Conservation (phyloP, 2,329 filamentous ascomycete species). For the Cordyceps javanica region DNA sequence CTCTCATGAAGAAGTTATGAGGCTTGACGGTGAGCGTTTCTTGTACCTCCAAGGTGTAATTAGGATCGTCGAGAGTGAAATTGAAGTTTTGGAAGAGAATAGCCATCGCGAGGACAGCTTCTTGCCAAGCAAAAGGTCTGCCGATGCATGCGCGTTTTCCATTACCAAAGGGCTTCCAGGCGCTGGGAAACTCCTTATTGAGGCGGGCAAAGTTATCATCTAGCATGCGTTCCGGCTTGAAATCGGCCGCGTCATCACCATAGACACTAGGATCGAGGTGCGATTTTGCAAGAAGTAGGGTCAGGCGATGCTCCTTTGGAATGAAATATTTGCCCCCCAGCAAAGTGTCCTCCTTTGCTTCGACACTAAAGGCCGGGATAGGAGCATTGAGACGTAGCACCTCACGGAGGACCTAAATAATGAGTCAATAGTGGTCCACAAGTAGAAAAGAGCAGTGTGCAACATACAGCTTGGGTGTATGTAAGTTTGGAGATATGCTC, state of each 20-base stretch:
- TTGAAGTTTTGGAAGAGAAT: slow-evolving; percentile 68
- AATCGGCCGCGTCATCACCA: slow-evolving; percentile 58
- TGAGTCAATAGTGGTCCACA: not conserved
- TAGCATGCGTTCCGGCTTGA: slow-evolving; percentile 66
- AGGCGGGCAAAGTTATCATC: slow-evolving; percentile 59
- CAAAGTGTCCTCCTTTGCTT: slow-evolving; percentile 46
- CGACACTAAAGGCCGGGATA: slow-evolving; percentile 51
- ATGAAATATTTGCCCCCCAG: slow-evolving; percentile 58
- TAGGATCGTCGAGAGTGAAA: slow-evolving; percentile 55
- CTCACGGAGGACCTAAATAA: slow-evolving; percentile 50
- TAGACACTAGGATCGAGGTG: slow-evolving; percentile 60
- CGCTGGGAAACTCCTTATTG: slow-evolving; percentile 53
- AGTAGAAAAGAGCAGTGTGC: not conserved
- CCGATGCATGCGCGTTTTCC: slow-evolving; percentile 67
- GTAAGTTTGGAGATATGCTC: slow-evolving; percentile 59
- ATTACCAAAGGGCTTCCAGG: slow-evolving; percentile 71
- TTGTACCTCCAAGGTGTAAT: slow-evolving; percentile 50
- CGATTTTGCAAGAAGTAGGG: slow-evolving; percentile 43
- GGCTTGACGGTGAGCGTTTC: slow-evolving; percentile 58
- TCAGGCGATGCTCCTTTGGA: slow-evolving; percentile 42
- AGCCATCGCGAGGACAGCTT: slow-evolving; percentile 55
- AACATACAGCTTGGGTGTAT: slow-evolving; percentile 54
- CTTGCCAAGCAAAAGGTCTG: slow-evolving; percentile 68
- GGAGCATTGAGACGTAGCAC: slow-evolving; percentile 57
- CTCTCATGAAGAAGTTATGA: slow-evolving; percentile 56